A percentile compares a stretch with the other conserved stretches of the same genome.
Conservation (phyloP, 345 rosid genomes). For the Camelina neglecta region DNA sequence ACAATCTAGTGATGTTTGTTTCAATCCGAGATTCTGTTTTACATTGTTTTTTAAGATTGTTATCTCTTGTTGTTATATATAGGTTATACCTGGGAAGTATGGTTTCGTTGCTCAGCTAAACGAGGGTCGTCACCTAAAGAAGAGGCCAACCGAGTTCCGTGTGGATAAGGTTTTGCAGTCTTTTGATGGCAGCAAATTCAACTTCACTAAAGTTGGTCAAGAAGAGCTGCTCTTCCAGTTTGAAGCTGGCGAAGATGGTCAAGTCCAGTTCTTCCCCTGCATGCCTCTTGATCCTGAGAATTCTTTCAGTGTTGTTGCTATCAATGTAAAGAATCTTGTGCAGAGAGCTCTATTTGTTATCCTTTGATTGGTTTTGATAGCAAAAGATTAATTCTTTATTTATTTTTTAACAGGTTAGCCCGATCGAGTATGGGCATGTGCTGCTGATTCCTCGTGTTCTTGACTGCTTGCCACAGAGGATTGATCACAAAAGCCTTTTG, state of each 20-base stretch:
- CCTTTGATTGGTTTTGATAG: not conserved
- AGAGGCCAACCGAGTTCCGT: slow-evolving; percentile 97
- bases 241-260: slow-evolving; percentile 76
- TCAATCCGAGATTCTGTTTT: slow-evolving; percentile 6
- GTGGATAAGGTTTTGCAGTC: slow-evolving; percentile 97
- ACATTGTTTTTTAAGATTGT: slow-evolving; percentile 6
- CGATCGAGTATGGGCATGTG: slow-evolving; percentile 98
- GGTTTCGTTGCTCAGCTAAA: slow-evolving; percentile 99
- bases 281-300: slow-evolving; percentile 75
- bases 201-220: slow-evolving; percentile 96
- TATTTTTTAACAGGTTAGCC: slow-evolving; percentile 74
- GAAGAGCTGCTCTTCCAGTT: slow-evolving; percentile 99
- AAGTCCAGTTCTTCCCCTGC: slow-evolving; percentile 73
- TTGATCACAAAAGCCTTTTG: slow-evolving; percentile 83
- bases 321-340: slow-evolving; percentile 63
- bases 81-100: slow-evolving; percentile 89
- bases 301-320: slow-evolving; percentile 91
- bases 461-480: slow-evolving; percentile 97
- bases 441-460: slow-evolving; percentile 91
- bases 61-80: slow-evolving; percentile 11
- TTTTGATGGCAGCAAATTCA: slow-evolving; percentile 90
- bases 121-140: slow-evolving; percentile 98
- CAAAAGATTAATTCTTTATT: slow-evolving; percentile 13
- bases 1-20: slow-evolving; percentile 16
- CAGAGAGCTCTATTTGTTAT: not conserved